These are phyloP conservation scores for Acrodontium crateriforme DNA, from an alignment of 2,329 filamentous ascomycete genomes.

Conservation along the genomic window DNA sequence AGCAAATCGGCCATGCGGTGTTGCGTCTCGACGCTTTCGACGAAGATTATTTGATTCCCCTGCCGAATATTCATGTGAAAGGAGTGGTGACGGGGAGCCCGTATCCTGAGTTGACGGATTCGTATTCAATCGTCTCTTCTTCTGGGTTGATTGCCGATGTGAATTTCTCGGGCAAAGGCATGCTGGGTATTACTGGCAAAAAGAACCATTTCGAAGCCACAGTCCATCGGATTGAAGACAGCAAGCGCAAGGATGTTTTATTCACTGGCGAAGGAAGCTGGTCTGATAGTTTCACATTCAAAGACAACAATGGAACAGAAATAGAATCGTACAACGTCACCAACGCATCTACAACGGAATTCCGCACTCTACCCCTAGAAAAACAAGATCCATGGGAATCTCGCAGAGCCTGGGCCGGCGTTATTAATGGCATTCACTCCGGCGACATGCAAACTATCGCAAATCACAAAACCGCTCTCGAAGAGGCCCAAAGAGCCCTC, in stretches of 20 bases:
- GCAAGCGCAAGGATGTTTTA: slow-evolving; percentile 19
- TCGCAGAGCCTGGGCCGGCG: slow-evolving; percentile 29
- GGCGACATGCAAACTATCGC: slow-evolving; percentile 30
- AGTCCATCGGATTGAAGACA: slow-evolving; percentile 17
- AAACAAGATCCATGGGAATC: slow-evolving; percentile 34
- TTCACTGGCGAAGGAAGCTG: slow-evolving; percentile 29
- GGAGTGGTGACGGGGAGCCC: slow-evolving; percentile 29
- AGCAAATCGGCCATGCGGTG: slow-evolving; percentile 33
- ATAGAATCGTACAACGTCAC: slow-evolving; percentile 24
- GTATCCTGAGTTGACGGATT: slow-evolving; percentile 31
- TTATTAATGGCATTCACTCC: slow-evolving; percentile 24
- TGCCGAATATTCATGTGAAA: slow-evolving; percentile 33
- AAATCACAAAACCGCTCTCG: slow-evolving; percentile 17
- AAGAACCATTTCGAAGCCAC: slow-evolving; percentile 30
- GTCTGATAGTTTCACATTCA: slow-evolving; percentile 27
- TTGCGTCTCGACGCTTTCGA: slow-evolving; percentile 30
- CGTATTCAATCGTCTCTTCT: slow-evolving; percentile 28
- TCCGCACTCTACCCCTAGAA: slow-evolving; percentile 16
- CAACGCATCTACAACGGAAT: slow-evolving; percentile 10
- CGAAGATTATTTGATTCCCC: slow-evolving; percentile 32
- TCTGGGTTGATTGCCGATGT: slow-evolving; percentile 29
- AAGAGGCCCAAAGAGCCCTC: slow-evolving; percentile 27
- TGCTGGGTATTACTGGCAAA: slow-evolving; percentile 25
- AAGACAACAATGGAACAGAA: slow-evolving; percentile 21
- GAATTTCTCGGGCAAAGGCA: slow-evolving; percentile 31